Base-by-base conservation (phyloP, 169 alveolate species). In the Plasmodium gonderi region DNA sequence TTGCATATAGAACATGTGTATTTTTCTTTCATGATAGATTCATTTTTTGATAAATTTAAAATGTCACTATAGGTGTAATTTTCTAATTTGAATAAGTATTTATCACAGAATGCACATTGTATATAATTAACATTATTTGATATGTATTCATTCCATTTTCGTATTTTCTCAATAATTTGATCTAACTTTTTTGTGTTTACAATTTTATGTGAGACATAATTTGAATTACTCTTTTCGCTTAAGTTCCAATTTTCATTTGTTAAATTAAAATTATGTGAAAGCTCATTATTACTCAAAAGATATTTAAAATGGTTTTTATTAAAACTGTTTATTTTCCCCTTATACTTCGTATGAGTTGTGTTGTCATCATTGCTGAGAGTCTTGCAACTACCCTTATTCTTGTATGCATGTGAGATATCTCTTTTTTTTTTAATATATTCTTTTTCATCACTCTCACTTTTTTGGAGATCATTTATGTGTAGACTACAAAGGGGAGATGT, bases 71-170 rank as follows among this genome's bases (percentile, higher is more conserved):
- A 65, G 33, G 31, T 20, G 36, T n/a, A 75, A 69, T 72, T 69
- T 47, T 83, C 76, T 38, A 83, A 49, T 68, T 83, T 83, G 77
- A 83, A 83, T 72, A 83, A 72, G 42, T 83, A 83, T 40, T 69
- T 83, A 33, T 69, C 82, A 47, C 92, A 83, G 29, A 36, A 72
- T 45, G 64, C 17, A 33, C 92, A 83, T 36, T 69, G 82, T 83
- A 83, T 49, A 83, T 83, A 83, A 76, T 83, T 83, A 20, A 69
- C 77, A 83, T 83, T 20, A 40, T 38, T 69, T 49, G 33, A 44
- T 33, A 69, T 69, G 14, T 47, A 8, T 72, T 45, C 77, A 64
- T 83, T 83, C 64, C 79, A 69, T 33, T 45, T 83, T 36, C 74
- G 67, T 69, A 83, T 26, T 74, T 83, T 83, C 64, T 83, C 83